These are phyloP conservation scores for Coprinopsis sp. DNA, from an alignment of 768 basidiomycete genomes.

Conservation along the genomic window DNA sequence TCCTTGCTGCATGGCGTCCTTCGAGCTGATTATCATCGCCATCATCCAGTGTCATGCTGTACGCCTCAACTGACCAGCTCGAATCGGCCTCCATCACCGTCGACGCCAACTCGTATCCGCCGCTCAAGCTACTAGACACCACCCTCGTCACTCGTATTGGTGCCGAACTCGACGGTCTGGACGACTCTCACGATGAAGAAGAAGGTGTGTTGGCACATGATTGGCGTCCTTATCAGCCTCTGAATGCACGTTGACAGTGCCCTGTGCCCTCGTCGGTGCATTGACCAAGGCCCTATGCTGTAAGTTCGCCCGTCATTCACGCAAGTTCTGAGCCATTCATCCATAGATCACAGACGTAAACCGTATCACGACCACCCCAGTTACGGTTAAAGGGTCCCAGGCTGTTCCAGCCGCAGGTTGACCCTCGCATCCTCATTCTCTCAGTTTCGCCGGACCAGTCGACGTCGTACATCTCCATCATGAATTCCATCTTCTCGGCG, in stretches of 20 bases:
- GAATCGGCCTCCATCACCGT: conserved; percentile 34
- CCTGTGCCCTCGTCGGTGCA: conserved; percentile 79
- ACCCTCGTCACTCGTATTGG: conserved; percentile 58
- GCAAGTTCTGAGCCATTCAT: conserved; percentile 1
- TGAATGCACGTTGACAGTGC: conserved; percentile 31
- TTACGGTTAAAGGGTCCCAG: not conserved
- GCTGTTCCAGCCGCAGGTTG: conserved; percentile 18
- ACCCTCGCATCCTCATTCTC: conserved; percentile 55
- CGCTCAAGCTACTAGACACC: conserved; percentile 75
- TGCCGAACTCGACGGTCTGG: conserved; percentile 54
- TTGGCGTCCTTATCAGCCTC: conserved; percentile 9
- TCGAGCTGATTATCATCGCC: conserved; percentile 6
- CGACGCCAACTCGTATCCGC: conserved; percentile 79
- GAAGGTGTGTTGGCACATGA: conserved; percentile 37
- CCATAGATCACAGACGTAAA: conserved; percentile 34
- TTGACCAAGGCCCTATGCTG: conserved; percentile 91
- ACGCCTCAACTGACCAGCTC: conserved; percentile 55
- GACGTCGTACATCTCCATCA: conserved; percentile 92
- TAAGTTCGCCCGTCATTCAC: conserved; percentile 33
- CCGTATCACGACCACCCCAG: conserved; percentile 20
- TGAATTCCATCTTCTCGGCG: conserved; percentile 99
- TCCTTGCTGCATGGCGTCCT: conserved; percentile 13
- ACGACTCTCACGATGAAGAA: conserved; percentile 34
- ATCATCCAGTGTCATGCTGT: conserved; percentile 62
- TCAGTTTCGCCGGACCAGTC: conserved; percentile 90